A percentile compares a stretch with the other conserved stretches of the same genome.
Evolutionary conservation across 1,284 basidiomycete genomes (phyloP).

Genomic region (Cystobasidiaceae sp.): DNA sequence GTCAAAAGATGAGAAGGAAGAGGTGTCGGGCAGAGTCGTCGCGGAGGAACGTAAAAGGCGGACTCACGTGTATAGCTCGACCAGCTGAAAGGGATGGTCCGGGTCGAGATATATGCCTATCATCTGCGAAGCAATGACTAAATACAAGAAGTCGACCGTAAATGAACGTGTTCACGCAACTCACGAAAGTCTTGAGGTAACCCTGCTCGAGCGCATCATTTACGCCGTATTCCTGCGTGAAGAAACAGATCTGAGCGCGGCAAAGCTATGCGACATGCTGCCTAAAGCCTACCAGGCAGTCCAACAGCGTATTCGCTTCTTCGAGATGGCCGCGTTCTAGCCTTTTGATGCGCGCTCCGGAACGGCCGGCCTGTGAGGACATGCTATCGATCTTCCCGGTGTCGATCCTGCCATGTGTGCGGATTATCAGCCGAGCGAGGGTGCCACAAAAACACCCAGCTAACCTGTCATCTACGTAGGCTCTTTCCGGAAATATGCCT

Average conservation of each 20-base stretch:
- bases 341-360: constrained; percentile 54
- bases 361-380: constrained; percentile 44
- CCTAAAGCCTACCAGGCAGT: constrained; percentile 59
- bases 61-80: constrained; percentile 40
- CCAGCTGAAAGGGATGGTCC: constrained; percentile 37
- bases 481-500: constrained; percentile 68
- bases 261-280: no score
- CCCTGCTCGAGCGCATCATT: constrained; percentile 36
- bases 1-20: background rate
- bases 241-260: background rate
- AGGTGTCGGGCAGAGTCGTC: constrained; percentile 24
- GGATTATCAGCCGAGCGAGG: constrained; percentile 48
- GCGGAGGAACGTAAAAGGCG: no score
- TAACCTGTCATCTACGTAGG: constrained; percentile 63
- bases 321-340: constrained; percentile 67
- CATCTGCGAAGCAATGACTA: constrained; percentile 45
- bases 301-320: constrained; percentile 69
- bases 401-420: constrained; percentile 55
- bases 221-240: constrained; percentile 37
- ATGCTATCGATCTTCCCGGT: constrained; percentile 47
- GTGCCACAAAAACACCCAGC: constrained; percentile 31
- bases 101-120: constrained; percentile 66
- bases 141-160: background rate
- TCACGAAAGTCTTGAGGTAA: constrained; percentile 37
- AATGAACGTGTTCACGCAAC: background rate